Evolutionary conservation across 805 yeast genomes (phyloP), one percentile per base, ranked within the genome.

Genomic region (Spathaspora girioi): DNA sequence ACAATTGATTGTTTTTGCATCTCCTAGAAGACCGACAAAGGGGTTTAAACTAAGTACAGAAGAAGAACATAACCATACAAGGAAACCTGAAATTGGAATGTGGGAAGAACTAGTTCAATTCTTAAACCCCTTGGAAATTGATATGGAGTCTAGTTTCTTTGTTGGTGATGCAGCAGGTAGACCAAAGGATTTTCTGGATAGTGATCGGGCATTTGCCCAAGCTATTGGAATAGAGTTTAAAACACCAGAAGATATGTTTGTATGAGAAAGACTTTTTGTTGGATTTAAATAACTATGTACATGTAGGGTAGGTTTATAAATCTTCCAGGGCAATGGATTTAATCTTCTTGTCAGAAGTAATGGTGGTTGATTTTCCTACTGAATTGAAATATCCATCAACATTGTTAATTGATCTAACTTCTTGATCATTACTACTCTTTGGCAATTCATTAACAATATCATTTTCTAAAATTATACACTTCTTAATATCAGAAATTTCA

Each of bases 151-250:
- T 9, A 80, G 89, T 47, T 73, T 84, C 49, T 94, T 70, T 65
- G 92, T 91, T n/a, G 99, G 99, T 5, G 99, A 93, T 70, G 98
- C 98, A 0, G 98, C 97, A 6, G 99, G 98, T 0, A 74, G 98
- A 49, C 60, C 63, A 1, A 66, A 62, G 0, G 98, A 93, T 66
- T 87, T 86, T 63, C 88, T 94, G 74, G 91, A 88, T 58, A 80
- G 87, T 46, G 99, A 93, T 65, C 66, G 64, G 55, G 63, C 54
- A 50, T 92, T 92, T 74, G 97, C 98, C 0, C 56, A 72, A 43
- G 75, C 71, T 17, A 61, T 79, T 1, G 81, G 80, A 0, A 44
- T 90, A 1, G 54, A 57, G 18, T 93, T 89, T 60, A 69, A 70
- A 48, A 70, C 82, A 0, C 98, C 98, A 0, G 97, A 93, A 59